Conservation (phyloP, 2,329 filamentous ascomycete genomes). For the Talaromyces sp. region DNA sequence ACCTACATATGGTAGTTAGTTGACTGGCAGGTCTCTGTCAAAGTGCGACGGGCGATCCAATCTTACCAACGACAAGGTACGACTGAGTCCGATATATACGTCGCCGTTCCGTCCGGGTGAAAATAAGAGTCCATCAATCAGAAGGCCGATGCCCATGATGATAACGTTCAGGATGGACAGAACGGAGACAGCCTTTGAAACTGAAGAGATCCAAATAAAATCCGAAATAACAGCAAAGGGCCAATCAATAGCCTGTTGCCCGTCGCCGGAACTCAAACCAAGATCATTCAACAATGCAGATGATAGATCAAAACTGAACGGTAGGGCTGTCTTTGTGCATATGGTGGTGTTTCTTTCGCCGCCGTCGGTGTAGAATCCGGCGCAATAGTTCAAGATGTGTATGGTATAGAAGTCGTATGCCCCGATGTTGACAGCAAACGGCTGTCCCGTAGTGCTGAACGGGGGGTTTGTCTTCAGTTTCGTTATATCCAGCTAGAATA, state of each 20-base stretch:
- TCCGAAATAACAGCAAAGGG: neutral
- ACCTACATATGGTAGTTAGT: neutral
- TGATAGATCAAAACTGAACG: conserved; percentile 10
- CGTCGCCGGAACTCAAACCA: neutral
- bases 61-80: conserved; percentile 5
- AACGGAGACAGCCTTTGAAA: conserved; percentile 5
- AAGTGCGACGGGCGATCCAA: neutral
- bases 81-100: neutral
- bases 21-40: too few species aligned
- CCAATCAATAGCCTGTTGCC: conserved; percentile 9
- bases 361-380: conserved; percentile 1
- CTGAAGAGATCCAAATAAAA: conserved; percentile 8
- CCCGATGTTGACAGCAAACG: neutral
- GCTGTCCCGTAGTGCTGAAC: neutral
- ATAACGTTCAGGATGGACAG: conserved; percentile 1
- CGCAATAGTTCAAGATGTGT: conserved; percentile 12
- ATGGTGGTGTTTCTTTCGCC: conserved; percentile 9
- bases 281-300: conserved; percentile 1
- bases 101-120: neutral
- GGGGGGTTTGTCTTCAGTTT: neutral
- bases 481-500: conserved; percentile 1
- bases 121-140: conserved; percentile 8
- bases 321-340: conserved; percentile 2
- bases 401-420: conserved; percentile 13
- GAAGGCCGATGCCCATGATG: conserved; percentile 3